Percentiles rank a stretch among this genome's conserved stretches.
phyloP scores from a whole-genome alignment of 2,329 filamentous ascomycete species.

The Pyricularia pennisetigena region DNA sequence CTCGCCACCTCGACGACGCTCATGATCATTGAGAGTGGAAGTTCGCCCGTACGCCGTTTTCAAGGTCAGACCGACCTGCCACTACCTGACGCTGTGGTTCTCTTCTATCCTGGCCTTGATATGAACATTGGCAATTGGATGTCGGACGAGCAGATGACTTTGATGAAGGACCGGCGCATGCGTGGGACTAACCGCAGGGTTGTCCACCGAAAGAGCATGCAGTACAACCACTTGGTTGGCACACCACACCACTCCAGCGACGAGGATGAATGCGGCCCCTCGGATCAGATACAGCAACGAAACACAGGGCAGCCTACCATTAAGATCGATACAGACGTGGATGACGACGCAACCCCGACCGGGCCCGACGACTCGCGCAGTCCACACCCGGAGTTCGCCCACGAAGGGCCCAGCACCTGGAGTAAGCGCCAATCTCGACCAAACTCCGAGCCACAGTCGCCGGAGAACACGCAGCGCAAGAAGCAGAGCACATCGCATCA shows the following conservation, averaged over 20 bases:
- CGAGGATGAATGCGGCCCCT: slow-evolving; percentile 40
- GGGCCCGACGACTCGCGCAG: slow-evolving; percentile 17
- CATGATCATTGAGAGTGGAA: slow-evolving; percentile 76
- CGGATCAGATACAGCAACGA: not conserved
- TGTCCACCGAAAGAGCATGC: slow-evolving; percentile 73
- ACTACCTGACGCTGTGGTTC: slow-evolving; percentile 66
- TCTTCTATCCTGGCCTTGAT: slow-evolving; percentile 85
- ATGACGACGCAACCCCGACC: slow-evolving; percentile 14
- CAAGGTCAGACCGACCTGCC: slow-evolving; percentile 53
- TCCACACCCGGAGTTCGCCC: slow-evolving; percentile 40
- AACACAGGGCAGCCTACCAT: not conserved
- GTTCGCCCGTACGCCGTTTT: slow-evolving; percentile 43
- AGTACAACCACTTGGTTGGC: slow-evolving; percentile 75
- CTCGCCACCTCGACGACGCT: slow-evolving; percentile 71
- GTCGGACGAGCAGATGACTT: slow-evolving; percentile 93
- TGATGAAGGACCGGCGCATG: slow-evolving; percentile 76
- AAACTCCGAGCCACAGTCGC: slow-evolving; percentile 4
- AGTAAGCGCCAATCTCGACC: slow-evolving; percentile 12
- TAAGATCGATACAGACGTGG: not conserved
- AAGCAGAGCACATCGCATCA: slow-evolving; percentile 34
- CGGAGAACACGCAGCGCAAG: slow-evolving; percentile 1
- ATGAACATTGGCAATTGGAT: slow-evolving; percentile 99
- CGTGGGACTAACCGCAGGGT: slow-evolving; percentile 71
- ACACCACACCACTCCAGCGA: slow-evolving; percentile 77
- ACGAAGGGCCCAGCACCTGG: slow-evolving; percentile 31